A percentile compares a stretch with the other conserved stretches of the same genome.
Evolutionary conservation across 805 yeast species (phyloP).

Genomic region (Millerozyma miso): DNA sequence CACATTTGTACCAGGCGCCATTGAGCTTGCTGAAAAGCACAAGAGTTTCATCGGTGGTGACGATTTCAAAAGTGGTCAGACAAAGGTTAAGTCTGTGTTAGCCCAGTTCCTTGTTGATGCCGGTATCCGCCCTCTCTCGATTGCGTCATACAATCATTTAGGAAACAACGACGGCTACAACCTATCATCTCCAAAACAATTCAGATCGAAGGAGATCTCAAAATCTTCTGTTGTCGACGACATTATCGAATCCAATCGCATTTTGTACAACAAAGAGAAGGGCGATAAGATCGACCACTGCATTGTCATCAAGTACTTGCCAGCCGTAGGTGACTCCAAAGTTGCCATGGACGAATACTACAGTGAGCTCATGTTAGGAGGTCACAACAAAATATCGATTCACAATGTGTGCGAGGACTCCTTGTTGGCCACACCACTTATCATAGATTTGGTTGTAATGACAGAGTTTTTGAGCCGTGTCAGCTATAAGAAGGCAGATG

Average conservation of each 20-base stretch:
- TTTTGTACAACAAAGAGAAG: slow-evolving; percentile 73
- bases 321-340: slow-evolving; percentile 94
- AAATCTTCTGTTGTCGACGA: slow-evolving; percentile 92
- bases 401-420: slow-evolving; percentile 98
- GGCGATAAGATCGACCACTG: slow-evolving; percentile 87
- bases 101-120: slow-evolving; percentile 97
- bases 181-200: slow-evolving; percentile 86
- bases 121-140: slow-evolving; percentile 90
- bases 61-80: slow-evolving; percentile 95
- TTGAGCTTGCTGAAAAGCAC: slow-evolving; percentile 80
- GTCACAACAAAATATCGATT: slow-evolving; percentile 89
- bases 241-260: slow-evolving; percentile 81
- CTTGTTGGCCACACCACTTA: slow-evolving; percentile 88
- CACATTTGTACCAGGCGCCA: slow-evolving; percentile 93
- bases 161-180: slow-evolving; percentile 97
- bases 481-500: slow-evolving; percentile 58
- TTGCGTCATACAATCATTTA: slow-evolving; percentile 93
- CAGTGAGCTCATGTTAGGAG: slow-evolving; percentile 95
- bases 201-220: slow-evolving; percentile 92
- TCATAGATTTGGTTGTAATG: slow-evolving; percentile 85
- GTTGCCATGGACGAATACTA: slow-evolving; percentile 99
- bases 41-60: slow-evolving; percentile 88
- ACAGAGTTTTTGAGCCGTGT: slow-evolving; percentile 89
- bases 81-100: slow-evolving; percentile 91
- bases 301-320: slow-evolving; percentile 89